Evolutionary conservation across 768 basidiomycete genomes (phyloP), one percentile per base, ranked within the genome.

Genomic region (Tricholoma sp.): DNA sequence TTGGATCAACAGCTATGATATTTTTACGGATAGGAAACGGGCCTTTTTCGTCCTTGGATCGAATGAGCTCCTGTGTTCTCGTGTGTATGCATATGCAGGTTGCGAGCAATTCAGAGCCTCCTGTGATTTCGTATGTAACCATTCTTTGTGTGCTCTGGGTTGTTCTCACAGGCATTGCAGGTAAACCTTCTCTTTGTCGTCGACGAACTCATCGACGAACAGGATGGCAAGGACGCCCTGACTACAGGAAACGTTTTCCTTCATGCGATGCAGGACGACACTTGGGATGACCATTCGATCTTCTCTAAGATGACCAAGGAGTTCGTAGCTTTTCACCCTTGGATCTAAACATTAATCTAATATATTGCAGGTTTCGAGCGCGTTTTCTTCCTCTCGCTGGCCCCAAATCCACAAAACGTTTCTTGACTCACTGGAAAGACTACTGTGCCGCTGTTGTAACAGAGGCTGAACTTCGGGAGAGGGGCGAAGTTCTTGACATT

Each of bases 191-290:
- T 88, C 27, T 87, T 84, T 70, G 81, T 83, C 57, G 75, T 86
- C 50, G 86, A 88, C 67, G 85, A 87, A 68, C 76, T 85, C 54
- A 85, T 83, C 66, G 84, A 86, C 60, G 84, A 85, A 57, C 85
- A 86, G 66, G 77, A 72, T 64, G 81, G 79, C 24, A 69, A 70
- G 54, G 85, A 81, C 50, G 85, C 83, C 39, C 74, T 74, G 43
- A 71, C 71, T 22, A 85, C 82, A 27, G 81, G 83, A 16, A 72
- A 78, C 49, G 72, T 79, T 21, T 81, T 82, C 59, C 69, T 82
- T 50, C 76, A 80, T 56, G 79, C 79, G 10, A 76, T 87, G 76
- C 73, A 69, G 59, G 72, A 84, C 59, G 67, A 78, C 11, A 65
- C 73, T 22, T 83, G 76, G 78, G 73, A 81, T 50, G 82, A 86